Evolutionary conservation across 805 yeast species (phyloP).

Genomic region (Yarrowia osloensis): DNA sequence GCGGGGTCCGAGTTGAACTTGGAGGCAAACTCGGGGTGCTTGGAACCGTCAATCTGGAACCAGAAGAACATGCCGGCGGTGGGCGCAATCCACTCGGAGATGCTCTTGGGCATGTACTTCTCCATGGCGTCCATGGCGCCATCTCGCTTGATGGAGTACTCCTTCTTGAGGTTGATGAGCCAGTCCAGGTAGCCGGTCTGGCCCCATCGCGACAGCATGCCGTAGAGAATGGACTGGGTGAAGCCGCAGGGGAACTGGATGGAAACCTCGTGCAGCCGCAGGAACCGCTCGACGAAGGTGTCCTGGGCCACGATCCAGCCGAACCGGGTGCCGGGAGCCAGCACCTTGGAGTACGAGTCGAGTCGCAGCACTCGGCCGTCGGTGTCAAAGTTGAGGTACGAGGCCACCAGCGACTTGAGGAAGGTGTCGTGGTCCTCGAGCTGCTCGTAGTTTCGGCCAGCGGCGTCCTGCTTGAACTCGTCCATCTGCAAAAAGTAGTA

Average conservation of each 20-base stretch:
- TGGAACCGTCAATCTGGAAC: slow-evolving; percentile 53
- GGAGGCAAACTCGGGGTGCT: slow-evolving; percentile 49
- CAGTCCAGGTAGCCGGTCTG: slow-evolving; percentile 86
- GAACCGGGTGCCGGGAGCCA: slow-evolving; percentile 87
- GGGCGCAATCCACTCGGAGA: slow-evolving; percentile 46
- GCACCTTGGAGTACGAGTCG: slow-evolving; percentile 86
- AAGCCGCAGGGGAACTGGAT: slow-evolving; percentile 83
- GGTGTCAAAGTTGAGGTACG: slow-evolving; percentile 71
- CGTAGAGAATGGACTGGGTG: slow-evolving; percentile 68
- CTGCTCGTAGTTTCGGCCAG: slow-evolving; percentile 35
- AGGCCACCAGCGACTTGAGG: slow-evolving; percentile 65
- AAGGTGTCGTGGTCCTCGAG: slow-evolving; percentile 55
- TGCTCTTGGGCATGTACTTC: slow-evolving; percentile 54
- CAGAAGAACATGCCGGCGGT: slow-evolving; percentile 59
- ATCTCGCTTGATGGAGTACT: slow-evolving; percentile 87
- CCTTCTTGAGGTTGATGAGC: slow-evolving; percentile 71
- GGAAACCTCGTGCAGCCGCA: slow-evolving; percentile 76
- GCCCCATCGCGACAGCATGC: slow-evolving; percentile 82
- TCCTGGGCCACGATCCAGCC: slow-evolving; percentile 88
- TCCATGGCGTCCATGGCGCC: slow-evolving; percentile 75
- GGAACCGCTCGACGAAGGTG: slow-evolving; percentile 60
- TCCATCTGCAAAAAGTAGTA: slow-evolving; percentile 96
- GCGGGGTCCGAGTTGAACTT: slow-evolving; percentile 38
- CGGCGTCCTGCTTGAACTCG: slow-evolving; percentile 54
- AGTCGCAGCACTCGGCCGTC: slow-evolving; percentile 90